Evolutionary conservation across 768 basidiomycete species (phyloP).

Genomic region (Pholiota conissans): DNA sequence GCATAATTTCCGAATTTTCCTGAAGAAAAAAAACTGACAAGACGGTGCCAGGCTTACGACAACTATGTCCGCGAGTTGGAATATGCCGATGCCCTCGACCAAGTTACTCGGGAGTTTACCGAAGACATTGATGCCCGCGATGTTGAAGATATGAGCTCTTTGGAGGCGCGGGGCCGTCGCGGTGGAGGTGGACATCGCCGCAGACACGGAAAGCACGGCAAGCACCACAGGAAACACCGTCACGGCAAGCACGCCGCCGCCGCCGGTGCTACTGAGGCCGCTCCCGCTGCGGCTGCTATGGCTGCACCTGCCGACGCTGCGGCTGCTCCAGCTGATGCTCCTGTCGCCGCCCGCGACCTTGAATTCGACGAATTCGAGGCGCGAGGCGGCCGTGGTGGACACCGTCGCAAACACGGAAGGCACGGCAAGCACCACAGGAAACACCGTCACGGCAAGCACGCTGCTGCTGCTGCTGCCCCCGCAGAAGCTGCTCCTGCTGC

Average conservation of each 20-base stretch:
- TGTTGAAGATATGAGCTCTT: background rate
- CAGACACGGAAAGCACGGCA: background rate
- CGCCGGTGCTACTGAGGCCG: background rate
- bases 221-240: background rate
- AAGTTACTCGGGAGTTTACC: background rate
- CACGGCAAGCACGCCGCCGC: background rate
- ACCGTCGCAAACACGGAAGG: background rate
- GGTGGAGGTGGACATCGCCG: background rate
- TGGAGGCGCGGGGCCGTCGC: conserved; percentile 9
- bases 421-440: background rate
- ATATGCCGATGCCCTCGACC: background rate
- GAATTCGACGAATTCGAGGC: background rate
- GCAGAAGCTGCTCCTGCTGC: background rate
- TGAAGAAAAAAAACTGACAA: background rate
- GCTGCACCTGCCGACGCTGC: background rate
- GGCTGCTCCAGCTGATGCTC: background rate
- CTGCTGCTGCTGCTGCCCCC: background rate
- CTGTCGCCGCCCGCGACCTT: background rate
- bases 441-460: background rate
- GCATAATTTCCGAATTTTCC: background rate
- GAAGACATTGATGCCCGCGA: conserved; percentile 4
- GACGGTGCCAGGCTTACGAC: background rate
- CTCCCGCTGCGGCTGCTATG: background rate
- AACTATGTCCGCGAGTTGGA: conserved; percentile 12
- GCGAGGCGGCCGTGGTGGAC: background rate